Evolutionary conservation across 1,284 basidiomycete genomes (phyloP), one percentile per base, ranked within the genome.

Genomic region (Thelephora terrestris): DNA sequence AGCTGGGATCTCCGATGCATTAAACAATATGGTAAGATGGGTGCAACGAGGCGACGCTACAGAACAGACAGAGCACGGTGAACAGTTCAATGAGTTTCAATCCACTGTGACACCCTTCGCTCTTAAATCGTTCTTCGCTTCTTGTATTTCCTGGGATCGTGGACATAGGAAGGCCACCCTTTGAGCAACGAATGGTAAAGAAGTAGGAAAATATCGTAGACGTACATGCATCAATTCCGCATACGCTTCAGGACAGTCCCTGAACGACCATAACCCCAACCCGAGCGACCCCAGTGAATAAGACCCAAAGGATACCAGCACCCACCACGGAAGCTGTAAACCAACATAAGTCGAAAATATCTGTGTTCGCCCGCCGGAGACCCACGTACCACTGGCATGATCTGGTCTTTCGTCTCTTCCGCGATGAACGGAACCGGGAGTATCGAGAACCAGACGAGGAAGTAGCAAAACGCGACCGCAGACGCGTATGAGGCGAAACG

Each of bases 231-330:
- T 61, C 35, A 77, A 60, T 49, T 70, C 69, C 46, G 70, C 63
- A 57, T 76, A 73, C 36, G 75, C 75, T 39, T 74, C 73, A n/a
- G 71, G 72, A 52, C 69, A 72, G 52, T 77, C 74, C 56, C 69
- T 60, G 56, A 75, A 76, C 17, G 69, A 67, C 42, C 71, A 61
- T 18, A 77, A 57, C 7, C 74, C 74, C 53, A 70, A 64, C 5
- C 75, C 75, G 35, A 77, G 65, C 4, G 69, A 71, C 45, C 63
- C 64, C 21, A 77, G 63, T 7, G 73, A 71, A 53, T 74, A 76
- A 1, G 72, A 64, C 2, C 75, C 75, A 50, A 75, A 74, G 3
- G 71, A 57, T 18, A 77, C 69, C 45, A 76, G 64, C 6, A 73
- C 53, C 71, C 73, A 75, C 68, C 71, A 77, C 2, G 75, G 74